Evolutionary conservation across 805 yeast species (phyloP).

Genomic region (Yamadazyma endophytica): DNA sequence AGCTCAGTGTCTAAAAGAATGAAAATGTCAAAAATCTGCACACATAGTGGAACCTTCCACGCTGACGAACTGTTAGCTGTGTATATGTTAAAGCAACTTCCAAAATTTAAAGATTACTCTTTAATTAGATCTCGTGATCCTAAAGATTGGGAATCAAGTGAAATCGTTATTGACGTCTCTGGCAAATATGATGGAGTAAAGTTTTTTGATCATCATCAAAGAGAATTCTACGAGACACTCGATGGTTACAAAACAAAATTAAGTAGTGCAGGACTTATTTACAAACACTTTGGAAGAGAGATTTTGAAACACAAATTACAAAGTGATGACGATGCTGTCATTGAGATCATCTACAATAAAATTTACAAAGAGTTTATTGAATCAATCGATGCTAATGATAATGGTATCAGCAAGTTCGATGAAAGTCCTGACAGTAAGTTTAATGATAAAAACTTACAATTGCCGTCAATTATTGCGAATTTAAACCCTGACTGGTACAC

Average conservation of each 20-base stretch:
- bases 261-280: slow-evolving; percentile 90
- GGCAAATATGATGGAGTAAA: slow-evolving; percentile 85
- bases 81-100: slow-evolving; percentile 70
- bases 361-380: slow-evolving; percentile 87
- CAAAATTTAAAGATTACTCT: slow-evolving; percentile 60
- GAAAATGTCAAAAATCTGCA: slow-evolving; percentile 62
- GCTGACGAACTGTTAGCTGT: slow-evolving; percentile 97
- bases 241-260: slow-evolving; percentile 66
- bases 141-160: slow-evolving; percentile 76
- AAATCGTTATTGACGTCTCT: slow-evolving; percentile 92
- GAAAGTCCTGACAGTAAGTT: slow-evolving; percentile 59
- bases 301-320: slow-evolving; percentile 49
- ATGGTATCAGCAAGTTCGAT: slow-evolving; percentile 74
- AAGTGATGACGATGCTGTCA: slow-evolving; percentile 21
- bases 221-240: slow-evolving; percentile 80
- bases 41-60: slow-evolving; percentile 92
- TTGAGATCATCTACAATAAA: slow-evolving; percentile 66
- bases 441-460: slow-evolving; percentile 65
- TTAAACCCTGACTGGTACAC: slow-evolving; percentile 86
- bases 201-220: slow-evolving; percentile 94
- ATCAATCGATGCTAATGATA: slow-evolving; percentile 93
- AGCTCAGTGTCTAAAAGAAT: slow-evolving; percentile 4
- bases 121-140: slow-evolving; percentile 84
- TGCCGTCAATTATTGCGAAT: slow-evolving; percentile 73
- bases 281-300: slow-evolving; percentile 78